Evolutionary conservation across 257 asterid genomes (phyloP).

Genomic region (Lycium barbarum): DNA sequence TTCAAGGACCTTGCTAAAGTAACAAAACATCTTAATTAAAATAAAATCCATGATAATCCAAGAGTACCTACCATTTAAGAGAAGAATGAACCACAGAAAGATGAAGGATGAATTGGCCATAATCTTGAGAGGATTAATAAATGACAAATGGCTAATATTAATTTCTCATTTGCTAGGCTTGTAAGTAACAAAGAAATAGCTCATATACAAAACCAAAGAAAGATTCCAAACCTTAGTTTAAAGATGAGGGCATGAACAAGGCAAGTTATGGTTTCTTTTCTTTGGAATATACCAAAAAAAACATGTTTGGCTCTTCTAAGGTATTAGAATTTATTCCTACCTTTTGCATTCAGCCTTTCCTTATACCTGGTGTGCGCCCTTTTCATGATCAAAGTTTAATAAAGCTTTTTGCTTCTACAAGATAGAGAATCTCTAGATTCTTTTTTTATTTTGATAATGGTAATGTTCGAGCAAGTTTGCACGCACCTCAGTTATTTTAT

Average conservation of each 20-base stretch:
- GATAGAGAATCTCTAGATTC: background rate
- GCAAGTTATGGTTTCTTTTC: slow-evolving; percentile 35
- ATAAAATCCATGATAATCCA: too few species aligned
- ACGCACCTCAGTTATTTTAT: too few species aligned
- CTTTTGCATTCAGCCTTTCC: slow-evolving; percentile 20
- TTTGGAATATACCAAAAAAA: slow-evolving; percentile 27
- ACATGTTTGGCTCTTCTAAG: slow-evolving; percentile 16
- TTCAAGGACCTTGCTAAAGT: too few species aligned
- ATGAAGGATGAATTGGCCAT: slow-evolving; percentile 40
- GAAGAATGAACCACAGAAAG: slow-evolving; percentile 48
- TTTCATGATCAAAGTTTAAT: background rate
- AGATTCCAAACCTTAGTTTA: slow-evolving; percentile 73
- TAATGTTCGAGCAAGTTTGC: too few species aligned
- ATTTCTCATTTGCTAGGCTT: background rate
- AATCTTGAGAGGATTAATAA: slow-evolving; percentile 45
- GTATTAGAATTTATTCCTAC: slow-evolving; percentile 24
- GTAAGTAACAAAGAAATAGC: background rate
- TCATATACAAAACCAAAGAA: slow-evolving; percentile 37
- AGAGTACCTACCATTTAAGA: slow-evolving; percentile 48
- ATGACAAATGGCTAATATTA: slow-evolving; percentile 6
- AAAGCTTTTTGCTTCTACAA: background rate
- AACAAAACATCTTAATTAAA: background rate
- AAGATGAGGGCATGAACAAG: slow-evolving; percentile 39
- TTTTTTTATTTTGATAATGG: too few species aligned
- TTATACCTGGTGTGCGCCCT: background rate